Evolutionary conservation across 1,284 basidiomycete species (phyloP).

Genomic region (Ustanciosporium gigantosporum): DNA sequence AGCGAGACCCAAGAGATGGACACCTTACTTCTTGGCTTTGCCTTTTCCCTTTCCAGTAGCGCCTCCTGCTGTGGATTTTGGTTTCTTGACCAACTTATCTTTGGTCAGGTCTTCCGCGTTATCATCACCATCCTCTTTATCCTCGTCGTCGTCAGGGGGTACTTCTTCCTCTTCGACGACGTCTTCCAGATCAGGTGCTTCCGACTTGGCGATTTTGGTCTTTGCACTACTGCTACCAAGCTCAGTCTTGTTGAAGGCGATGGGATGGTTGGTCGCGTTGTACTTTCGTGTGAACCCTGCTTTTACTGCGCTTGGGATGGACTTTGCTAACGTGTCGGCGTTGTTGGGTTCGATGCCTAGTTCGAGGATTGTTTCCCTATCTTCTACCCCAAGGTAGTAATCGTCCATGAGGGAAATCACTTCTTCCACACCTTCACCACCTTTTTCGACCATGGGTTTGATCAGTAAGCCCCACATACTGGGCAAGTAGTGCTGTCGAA

Average conservation of each 20-base stretch:
- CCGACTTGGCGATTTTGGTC: conserved; percentile 26
- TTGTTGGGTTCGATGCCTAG: conserved; percentile 81
- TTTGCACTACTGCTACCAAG: conserved; percentile 13
- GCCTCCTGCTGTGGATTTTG: conserved; percentile 52
- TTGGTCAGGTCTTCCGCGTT: conserved; percentile 54
- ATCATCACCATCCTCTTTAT: conserved; percentile 59
- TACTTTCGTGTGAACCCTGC: conserved; percentile 79
- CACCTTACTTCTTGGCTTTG: conserved; percentile 1
- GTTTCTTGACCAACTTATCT: conserved; percentile 67
- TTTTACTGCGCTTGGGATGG: conserved; percentile 80
- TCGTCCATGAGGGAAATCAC: conserved; percentile 89
- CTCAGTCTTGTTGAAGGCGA: conserved; percentile 46
- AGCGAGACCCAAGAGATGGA: too few species aligned
- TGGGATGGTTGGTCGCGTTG: conserved; percentile 41
- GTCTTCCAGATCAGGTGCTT: conserved; percentile 49
- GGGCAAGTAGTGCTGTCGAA: conserved; percentile 87
- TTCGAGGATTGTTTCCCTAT: conserved; percentile 94
- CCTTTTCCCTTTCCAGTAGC: conserved; percentile 10
- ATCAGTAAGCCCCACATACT: conserved; percentile 79
- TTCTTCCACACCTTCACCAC: conserved; percentile 70
- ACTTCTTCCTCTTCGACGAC: conserved; percentile 61
- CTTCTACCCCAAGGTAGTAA: conserved; percentile 88
- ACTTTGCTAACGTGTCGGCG: conserved; percentile 73
- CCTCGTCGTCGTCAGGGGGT: conserved; percentile 19
- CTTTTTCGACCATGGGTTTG: conserved; percentile 70